phyloP scores from a whole-genome alignment of 306 rosid genomes.

The Inga oerstediana region DNA sequence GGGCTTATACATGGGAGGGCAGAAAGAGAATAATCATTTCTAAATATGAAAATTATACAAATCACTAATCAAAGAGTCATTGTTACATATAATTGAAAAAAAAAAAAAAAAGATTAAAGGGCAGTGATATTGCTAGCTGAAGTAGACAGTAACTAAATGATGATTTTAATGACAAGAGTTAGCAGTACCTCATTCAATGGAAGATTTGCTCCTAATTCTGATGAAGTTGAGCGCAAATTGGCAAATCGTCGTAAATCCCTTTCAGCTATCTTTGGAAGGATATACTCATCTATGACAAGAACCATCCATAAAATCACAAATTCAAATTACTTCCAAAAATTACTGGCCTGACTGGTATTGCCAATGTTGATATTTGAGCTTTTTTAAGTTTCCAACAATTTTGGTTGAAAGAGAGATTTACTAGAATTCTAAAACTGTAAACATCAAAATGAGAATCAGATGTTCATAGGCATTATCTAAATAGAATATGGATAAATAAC shows the following conservation, averaged over 20 bases:
- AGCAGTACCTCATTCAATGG: slow-evolving; percentile 61
- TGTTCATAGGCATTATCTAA: not conserved
- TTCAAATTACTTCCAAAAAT: not conserved
- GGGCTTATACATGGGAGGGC: slow-evolving; percentile 1
- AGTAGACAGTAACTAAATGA: slow-evolving; percentile 4
- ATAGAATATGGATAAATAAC: not conserved
- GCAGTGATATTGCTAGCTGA: not conserved
- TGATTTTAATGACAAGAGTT: slow-evolving; percentile 9
- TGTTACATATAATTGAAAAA: not conserved
- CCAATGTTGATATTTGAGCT: slow-evolving; percentile 3
- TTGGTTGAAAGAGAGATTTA: not conserved
- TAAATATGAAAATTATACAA: not conserved
- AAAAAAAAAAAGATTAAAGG: not conserved
- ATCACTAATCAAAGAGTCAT: slow-evolving; percentile 8
- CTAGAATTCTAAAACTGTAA: slow-evolving; percentile 15
- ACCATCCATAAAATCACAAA: slow-evolving; percentile 27
- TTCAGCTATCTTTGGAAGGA: slow-evolving; percentile 82
- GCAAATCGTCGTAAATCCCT: slow-evolving; percentile 72
- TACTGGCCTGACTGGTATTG: not conserved
- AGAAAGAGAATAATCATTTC: not conserved
- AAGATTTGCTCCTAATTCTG: slow-evolving; percentile 60
- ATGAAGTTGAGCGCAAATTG: slow-evolving; percentile 62
- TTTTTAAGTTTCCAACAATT: not conserved
- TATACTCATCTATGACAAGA: slow-evolving; percentile 66
- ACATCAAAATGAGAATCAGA: not conserved